Base-by-base conservation (phyloP, 202 grass and related monocot species). In the Panicum virgatum region DNA sequence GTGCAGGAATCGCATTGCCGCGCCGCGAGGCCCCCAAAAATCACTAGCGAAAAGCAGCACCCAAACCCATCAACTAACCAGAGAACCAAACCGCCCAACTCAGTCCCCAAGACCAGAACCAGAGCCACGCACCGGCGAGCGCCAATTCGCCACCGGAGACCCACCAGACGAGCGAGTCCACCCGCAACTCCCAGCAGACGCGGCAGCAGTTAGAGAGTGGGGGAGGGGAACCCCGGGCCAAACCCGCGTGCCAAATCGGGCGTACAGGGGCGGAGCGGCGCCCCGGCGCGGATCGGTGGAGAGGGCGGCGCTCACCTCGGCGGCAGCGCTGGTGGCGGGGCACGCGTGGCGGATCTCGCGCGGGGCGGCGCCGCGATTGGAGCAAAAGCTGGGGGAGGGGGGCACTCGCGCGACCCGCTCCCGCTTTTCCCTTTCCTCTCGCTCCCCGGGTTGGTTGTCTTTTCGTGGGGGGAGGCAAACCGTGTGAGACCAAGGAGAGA, bases 331-430 rank as follows among this genome's bases (percentile, higher is more conserved):
- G 77, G 78, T 66, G 66, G 73, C 83, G 73, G 67, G 14, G 63
- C 34, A 73, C 60, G 66, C 80, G 75, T 69, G 53, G 78, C 83
- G 88, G 88, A 90, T 90, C 88, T 90, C 83, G 75, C 47, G 48
- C 69, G 69, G 56, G 64, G 73, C 45, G 58, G 51, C 80, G 70
- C 38, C 72, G 75, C 72, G 75, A 76, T 36, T 53, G 64, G 69
- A 54, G 83, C 79, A 46, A 82, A 91, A 74, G 64, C 1, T 3
- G 22, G 2, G 5, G 36, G 52, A 34, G 32, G 32, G 56, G 20
- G 37, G 37, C 38, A 46, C 15, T 57, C 26, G 16, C 23, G 20
- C 47, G 58, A 68, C 77, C 66, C 18, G n/a, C n/a, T n/a, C n/a
- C n/a, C n/a, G 78, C 77, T 57, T 75, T 86, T 66, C 59, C 77